A percentile compares a stretch with the other conserved stretches of the same genome.
phyloP scores from a whole-genome alignment of 257 asterid species.

The Nicotiana undulata region DNA sequence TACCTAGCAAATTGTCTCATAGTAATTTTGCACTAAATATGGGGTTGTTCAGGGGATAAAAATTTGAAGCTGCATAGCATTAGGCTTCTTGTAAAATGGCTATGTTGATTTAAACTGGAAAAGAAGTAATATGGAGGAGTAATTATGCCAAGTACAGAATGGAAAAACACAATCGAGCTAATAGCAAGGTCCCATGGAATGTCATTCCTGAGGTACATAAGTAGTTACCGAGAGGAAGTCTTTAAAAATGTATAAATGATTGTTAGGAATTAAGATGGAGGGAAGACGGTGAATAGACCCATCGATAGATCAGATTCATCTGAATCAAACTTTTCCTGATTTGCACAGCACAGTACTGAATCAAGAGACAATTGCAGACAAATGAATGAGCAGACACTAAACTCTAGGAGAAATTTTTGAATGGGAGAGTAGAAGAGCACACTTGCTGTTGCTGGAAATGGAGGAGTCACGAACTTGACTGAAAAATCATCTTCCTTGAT shows the following conservation, averaged over 20 bases:
- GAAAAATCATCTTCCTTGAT: neutral
- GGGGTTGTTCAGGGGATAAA: neutral
- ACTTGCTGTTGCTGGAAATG: neutral
- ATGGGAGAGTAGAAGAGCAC: neutral
- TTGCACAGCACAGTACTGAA: neutral
- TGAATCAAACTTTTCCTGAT: neutral
- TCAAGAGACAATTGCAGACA: neutral
- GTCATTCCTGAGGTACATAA: neutral
- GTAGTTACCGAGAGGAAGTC: neutral
- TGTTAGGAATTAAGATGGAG: neutral
- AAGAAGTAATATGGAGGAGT: neutral
- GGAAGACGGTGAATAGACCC: neutral
- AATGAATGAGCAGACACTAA: neutral
- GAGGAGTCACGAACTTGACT: neutral
- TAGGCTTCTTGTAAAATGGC: neutral
- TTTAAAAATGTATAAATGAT: neutral
- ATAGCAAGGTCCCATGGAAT: neutral
- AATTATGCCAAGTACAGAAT: neutral
- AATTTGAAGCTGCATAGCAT: neutral
- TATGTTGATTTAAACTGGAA: neutral
- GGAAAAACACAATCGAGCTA: neutral
- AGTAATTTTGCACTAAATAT: neutral
- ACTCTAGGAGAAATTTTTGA: neutral
- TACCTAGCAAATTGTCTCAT: neutral
- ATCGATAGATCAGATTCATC: neutral